Percentiles rank a stretch among this genome's conserved stretches.
Conservation (phyloP, 495 filamentous ascomycete genomes). For the Daldinia childiae region DNA sequence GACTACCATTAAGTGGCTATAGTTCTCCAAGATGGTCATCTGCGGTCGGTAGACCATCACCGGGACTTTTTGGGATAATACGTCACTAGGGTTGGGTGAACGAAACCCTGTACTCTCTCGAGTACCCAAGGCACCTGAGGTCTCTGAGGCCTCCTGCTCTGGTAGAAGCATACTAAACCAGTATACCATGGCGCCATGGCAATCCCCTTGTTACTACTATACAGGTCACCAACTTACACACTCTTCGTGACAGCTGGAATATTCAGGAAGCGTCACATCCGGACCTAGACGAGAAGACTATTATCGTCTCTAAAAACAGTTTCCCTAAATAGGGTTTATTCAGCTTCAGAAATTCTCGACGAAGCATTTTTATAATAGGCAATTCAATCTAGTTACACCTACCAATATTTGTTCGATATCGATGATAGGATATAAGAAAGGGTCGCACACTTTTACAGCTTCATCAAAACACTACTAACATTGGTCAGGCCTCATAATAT, state of each 20-base stretch:
- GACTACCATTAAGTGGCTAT: not conserved
- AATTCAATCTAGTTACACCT: not conserved
- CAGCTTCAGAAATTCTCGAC: not conserved
- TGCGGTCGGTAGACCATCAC: not conserved
- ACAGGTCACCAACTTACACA: not conserved
- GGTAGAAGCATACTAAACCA: not conserved
- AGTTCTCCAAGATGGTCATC: constrained; percentile 1
- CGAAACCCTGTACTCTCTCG: constrained; percentile 9
- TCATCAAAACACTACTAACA: not conserved
- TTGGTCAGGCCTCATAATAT: not conserved
- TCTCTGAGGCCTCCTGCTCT: not conserved
- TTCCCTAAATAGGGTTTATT: not conserved
- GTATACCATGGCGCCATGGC: constrained; percentile 17
- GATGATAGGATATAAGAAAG: not conserved
- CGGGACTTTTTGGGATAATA: not conserved
- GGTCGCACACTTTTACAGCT: not conserved
- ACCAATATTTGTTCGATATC: not conserved
- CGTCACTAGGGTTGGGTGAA: not conserved
- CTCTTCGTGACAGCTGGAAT: not conserved
- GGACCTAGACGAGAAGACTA: not conserved
- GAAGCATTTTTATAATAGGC: not conserved
- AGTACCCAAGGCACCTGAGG: not conserved
- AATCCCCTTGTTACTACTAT: not conserved
- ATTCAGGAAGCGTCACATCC: not conserved
- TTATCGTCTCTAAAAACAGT: not conserved